Conservation (phyloP, 75 land plant genomes). For the Azolla pinnata region DNA sequence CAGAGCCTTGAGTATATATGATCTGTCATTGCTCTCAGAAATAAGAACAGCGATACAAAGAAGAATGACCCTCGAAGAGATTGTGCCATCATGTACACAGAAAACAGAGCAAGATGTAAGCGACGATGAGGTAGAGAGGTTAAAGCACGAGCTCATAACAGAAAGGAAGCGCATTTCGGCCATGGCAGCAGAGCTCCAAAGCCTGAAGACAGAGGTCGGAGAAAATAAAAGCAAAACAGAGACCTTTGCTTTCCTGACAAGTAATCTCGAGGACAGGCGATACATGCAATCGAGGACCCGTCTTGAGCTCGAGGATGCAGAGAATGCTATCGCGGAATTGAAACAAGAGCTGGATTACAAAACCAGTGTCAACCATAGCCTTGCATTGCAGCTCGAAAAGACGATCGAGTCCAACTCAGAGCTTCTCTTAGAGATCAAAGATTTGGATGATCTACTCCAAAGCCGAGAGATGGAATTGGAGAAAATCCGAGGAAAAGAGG, state of each 20-base stretch:
- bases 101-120: neutral
- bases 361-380: constrained; percentile 53
- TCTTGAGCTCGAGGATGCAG: constrained; percentile 6
- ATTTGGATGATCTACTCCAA: constrained; percentile 62
- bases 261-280: neutral
- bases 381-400: constrained; percentile 69
- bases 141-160: neutral
- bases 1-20: no score
- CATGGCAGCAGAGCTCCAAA: neutral
- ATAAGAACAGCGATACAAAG: no score
- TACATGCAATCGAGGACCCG: neutral
- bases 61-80: constrained; percentile 3
- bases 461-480: constrained; percentile 21
- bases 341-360: constrained; percentile 65
- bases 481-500: neutral
- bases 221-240: neutral
- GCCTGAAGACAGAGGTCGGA: neutral
- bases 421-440: constrained; percentile 63
- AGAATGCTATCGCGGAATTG: constrained; percentile 38
- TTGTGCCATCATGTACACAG: neutral
- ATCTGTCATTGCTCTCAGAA: no score
- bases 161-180: neutral
- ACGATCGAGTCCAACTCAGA: constrained; percentile 80
- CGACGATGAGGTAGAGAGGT: constrained; percentile 2
- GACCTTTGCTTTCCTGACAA: neutral